Evolutionary conservation across 2,329 filamentous ascomycete genomes (phyloP).

Genomic region (Aspergillus glaucus): DNA sequence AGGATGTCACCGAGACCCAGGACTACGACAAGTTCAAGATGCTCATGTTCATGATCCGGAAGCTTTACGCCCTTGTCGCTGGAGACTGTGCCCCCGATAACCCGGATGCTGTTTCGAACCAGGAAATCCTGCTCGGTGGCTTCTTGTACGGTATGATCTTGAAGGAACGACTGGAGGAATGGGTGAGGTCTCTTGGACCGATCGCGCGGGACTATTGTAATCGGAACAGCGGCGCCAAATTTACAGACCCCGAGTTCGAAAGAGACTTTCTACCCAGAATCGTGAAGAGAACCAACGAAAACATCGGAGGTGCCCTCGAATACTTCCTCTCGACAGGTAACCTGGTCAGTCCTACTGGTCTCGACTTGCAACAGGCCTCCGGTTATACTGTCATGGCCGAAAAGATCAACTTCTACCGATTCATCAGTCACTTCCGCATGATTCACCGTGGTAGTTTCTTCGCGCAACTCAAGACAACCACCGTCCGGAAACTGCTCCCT

Average conservation of each 20-base stretch:
- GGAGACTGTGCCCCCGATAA: constrained; percentile 93
- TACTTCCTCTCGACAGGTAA: constrained; percentile 98
- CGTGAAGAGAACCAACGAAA: constrained; percentile 76
- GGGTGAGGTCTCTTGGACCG: constrained; percentile 60
- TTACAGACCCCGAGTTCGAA: constrained; percentile 69
- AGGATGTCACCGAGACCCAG: constrained; percentile 75
- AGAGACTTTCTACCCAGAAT: constrained; percentile 74
- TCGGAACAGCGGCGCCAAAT: constrained; percentile 49
- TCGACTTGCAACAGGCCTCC: constrained; percentile 90
- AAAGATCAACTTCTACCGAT: constrained; percentile 97
- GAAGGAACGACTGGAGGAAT: constrained; percentile 90
- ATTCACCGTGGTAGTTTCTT: constrained; percentile 99
- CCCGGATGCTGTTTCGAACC: constrained; percentile 91
- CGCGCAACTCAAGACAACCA: constrained; percentile 92
- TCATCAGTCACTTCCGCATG: constrained; percentile 99
- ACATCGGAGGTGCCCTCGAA: constrained; percentile 77
- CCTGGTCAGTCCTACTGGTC: constrained; percentile 78
- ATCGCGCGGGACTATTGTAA: constrained; percentile 51
- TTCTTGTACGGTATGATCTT: constrained; percentile 93
- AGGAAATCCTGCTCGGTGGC: constrained; percentile 87
- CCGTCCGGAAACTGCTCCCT: constrained; percentile 87
- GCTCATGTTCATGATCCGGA: constrained; percentile 91
- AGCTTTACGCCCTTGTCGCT: constrained; percentile 86
- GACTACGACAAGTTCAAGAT: constrained; percentile 90
- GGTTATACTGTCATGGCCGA: constrained; percentile 96